Evolutionary conservation across 2,329 filamentous ascomycete genomes (phyloP).

Genomic region (Alternaria alternata): DNA sequence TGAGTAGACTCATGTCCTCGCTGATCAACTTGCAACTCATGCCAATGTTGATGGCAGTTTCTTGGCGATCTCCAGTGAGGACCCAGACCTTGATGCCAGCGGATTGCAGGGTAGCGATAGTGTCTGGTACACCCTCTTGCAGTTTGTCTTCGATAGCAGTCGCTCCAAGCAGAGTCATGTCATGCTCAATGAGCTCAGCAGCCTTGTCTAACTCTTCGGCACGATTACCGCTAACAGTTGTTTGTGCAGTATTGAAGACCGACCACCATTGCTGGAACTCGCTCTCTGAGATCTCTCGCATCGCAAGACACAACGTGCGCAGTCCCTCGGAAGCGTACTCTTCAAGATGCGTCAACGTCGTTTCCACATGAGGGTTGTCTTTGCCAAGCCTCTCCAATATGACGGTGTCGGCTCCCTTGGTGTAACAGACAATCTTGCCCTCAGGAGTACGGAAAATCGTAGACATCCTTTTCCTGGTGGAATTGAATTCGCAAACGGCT

Average conservation of each 20-base stretch:
- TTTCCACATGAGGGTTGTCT: conserved; percentile 82
- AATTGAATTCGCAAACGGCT: conserved; percentile 99
- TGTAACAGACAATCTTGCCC: conserved; percentile 92
- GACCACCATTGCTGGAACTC: conserved; percentile 89
- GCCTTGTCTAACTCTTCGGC: conserved; percentile 97
- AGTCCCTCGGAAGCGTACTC: conserved; percentile 97
- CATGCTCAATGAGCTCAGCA: conserved; percentile 91
- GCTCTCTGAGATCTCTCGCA: conserved; percentile 89
- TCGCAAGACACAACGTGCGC: conserved; percentile 90
- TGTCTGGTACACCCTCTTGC: conserved; percentile 97
- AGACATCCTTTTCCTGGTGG: conserved; percentile 96
- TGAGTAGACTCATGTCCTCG: conserved; percentile 97
- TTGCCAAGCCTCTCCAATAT: conserved; percentile 89
- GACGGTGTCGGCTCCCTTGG: conserved; percentile 96
- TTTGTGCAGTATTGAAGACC: conserved; percentile 86
- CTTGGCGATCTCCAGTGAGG: conserved; percentile 93
- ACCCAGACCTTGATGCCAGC: conserved; percentile 99
- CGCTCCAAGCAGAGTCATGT: conserved; percentile 89
- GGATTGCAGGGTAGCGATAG: conserved; percentile 94
- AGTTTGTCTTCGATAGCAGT: conserved; percentile 97
- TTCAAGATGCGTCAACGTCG: conserved; percentile 93
- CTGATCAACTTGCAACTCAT: conserved; percentile 99
- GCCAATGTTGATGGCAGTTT: conserved; percentile 99
- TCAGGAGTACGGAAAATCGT: conserved; percentile 96
- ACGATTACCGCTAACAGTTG: conserved; percentile 89